Conservation (phyloP, 1,139 yeast genomes). For the Kurtzmaniella quercitrusa region DNA sequence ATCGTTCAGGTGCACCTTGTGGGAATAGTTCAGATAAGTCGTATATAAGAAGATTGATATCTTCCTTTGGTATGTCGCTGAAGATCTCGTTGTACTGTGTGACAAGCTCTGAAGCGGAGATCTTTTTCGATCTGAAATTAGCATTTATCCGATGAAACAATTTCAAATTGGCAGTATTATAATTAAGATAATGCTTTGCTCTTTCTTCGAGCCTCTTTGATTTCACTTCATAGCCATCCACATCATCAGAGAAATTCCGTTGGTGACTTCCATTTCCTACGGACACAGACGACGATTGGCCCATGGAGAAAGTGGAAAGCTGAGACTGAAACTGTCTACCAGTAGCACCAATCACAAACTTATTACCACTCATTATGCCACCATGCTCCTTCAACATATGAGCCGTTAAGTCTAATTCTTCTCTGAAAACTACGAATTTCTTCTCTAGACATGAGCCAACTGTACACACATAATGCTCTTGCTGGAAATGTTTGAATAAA, state of each 20-base stretch:
- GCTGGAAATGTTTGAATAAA: conserved; percentile 68
- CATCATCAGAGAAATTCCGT: conserved; percentile 18
- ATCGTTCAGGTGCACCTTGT: conserved; percentile 17
- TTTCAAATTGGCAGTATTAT: conserved; percentile 43
- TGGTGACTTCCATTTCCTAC: not conserved
- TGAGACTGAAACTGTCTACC: conserved; percentile 58
- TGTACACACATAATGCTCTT: conserved; percentile 72
- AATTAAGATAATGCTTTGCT: conserved; percentile 71
- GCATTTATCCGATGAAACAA: conserved; percentile 49
- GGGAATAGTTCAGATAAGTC: conserved; percentile 58
- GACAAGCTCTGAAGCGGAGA: conserved; percentile 48
- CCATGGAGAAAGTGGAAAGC: conserved; percentile 51
- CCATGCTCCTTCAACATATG: conserved; percentile 88
- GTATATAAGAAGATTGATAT: conserved; percentile 48
- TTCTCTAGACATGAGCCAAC: conserved; percentile 84
- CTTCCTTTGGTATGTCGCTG: conserved; percentile 33
- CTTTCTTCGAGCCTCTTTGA: conserved; percentile 73
- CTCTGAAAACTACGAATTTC: conserved; percentile 86
- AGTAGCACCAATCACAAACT: conserved; percentile 40
- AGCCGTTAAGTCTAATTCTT: conserved; percentile 80
- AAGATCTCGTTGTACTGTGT: conserved; percentile 53
- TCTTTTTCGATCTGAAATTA: conserved; percentile 40
- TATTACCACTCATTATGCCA: conserved; percentile 43
- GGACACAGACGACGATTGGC: conserved; percentile 10
- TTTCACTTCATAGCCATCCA: conserved; percentile 48